Base-by-base conservation (phyloP, 352 stramenopile genomes). In the Pythium rhizo-oryzae region DNA sequence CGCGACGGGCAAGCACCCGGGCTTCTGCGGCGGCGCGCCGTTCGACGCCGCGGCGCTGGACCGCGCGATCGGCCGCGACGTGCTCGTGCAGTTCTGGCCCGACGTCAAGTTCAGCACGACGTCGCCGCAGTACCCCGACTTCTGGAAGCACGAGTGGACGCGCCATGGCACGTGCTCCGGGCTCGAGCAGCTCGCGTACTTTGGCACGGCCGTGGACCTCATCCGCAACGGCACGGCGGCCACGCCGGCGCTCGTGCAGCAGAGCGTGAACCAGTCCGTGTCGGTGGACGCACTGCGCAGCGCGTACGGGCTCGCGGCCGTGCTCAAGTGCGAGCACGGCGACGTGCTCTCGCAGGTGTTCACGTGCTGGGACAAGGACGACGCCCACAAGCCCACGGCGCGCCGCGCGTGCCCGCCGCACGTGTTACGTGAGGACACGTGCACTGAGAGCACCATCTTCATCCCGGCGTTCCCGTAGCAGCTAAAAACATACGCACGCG, bases 141-240 rank as follows among this genome's bases (percentile, higher is more conserved):
- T 98, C 66, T 98, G 93, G 93, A 80, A 87, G 62, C 94, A 98
- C 72, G 94, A 98, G 72, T 98, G 94, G 94, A 89, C 72, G 23
- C 94, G 96, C 55, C 94, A 98, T 69, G 94, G 94, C 33, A 98
- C 94, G 51, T 98, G 94, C 79, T 96, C 89, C 13, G 91, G 91
- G 0, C 78, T 98, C 8, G 62, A 72, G 23, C 87, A 98, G 74
- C 65, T 88, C 41, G 77, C 80, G 37, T 98, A 97, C 77, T 98
- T 98, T 75, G 68, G 71, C 33, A 51, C 79, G 25, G 91, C 91
- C 16, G 74, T 98, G n/a, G 75, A 88, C 41, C 78, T 96, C 68
- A 77, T 95, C 21, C 79, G 76, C 65, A 92, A 96, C 59, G 85
- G 78, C 62, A 85, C 85, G 53, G 82, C 75, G 2, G 73, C 77